Percentiles rank a stretch among this genome's conserved stretches.
These are phyloP conservation scores for Volvariella volvacea DNA, from an alignment of 1,284 basidiomycete species.

Conservation along the genomic window DNA sequence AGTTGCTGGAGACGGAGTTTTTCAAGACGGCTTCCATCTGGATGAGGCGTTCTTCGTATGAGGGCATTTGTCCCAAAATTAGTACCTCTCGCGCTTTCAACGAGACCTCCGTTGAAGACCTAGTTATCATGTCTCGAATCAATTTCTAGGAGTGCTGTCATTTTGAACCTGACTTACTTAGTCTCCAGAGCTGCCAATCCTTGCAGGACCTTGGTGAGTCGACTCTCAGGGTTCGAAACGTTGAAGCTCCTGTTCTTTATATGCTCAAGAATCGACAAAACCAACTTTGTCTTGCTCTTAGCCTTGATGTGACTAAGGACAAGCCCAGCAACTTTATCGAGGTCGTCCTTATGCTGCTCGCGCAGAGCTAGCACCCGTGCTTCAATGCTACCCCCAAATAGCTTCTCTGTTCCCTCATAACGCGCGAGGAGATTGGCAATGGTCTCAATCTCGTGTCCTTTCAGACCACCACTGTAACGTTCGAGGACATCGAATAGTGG, in stretches of 20 bases:
- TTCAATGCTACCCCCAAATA: slow-evolving; percentile 92
- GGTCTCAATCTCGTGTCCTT: slow-evolving; percentile 79
- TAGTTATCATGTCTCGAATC: slow-evolving; percentile 17
- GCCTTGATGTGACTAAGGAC: slow-evolving; percentile 96
- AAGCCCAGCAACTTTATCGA: slow-evolving; percentile 83
- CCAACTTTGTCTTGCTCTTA: slow-evolving; percentile 86
- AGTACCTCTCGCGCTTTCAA: slow-evolving; percentile 97
- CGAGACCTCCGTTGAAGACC: slow-evolving; percentile 83
- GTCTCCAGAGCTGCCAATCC: slow-evolving; percentile 83
- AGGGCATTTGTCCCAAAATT: slow-evolving; percentile 94
- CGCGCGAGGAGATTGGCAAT: slow-evolving; percentile 68
- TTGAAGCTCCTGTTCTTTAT: slow-evolving; percentile 75
- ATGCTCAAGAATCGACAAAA: slow-evolving; percentile 83
- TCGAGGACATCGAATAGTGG: slow-evolving; percentile 78
- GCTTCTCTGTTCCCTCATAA: slow-evolving; percentile 83
- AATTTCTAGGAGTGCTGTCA: too few species aligned
- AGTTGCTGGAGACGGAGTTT: slow-evolving; percentile 78
- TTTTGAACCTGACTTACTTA: slow-evolving; percentile 43
- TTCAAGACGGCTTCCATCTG: slow-evolving; percentile 96
- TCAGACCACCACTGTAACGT: slow-evolving; percentile 78
- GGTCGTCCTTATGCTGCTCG: slow-evolving; percentile 87
- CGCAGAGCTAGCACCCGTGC: slow-evolving; percentile 87
- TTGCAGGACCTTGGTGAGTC: slow-evolving; percentile 68
- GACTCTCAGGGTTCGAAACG: slow-evolving; percentile 66
- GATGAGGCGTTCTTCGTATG: slow-evolving; percentile 86